Base-by-base conservation (phyloP, 805 yeast species). In the Yamadazyma nakazawae region DNA sequence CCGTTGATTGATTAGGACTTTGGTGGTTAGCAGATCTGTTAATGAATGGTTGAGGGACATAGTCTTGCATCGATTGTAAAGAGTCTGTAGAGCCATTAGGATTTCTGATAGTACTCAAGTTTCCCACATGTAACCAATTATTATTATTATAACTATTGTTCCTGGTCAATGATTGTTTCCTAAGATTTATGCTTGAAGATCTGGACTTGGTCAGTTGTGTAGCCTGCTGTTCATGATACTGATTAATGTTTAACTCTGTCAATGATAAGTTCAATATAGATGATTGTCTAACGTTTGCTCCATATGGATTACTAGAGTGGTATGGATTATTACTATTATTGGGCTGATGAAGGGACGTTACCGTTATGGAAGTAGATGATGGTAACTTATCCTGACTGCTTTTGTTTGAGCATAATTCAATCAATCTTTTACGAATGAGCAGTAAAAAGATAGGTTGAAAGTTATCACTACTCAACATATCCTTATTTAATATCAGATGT, bases 81-180 rank as follows among this genome's bases (percentile, higher is more conserved):
- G 74, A 68, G 51, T 72, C 76, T 1, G 75, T 61, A 43, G 72
- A 66, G n/a, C 17, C 39, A 26, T 43, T 47, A 4, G 52, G 47
- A 25, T 51, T 39, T 46, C 70, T 63, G 12, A 64, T 60, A 44
- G 59, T 64, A 50, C 59, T 62, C 47, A 71, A 59, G 52, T 71
- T 72, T 4, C 77, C 77, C 34, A 72, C 69, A 56, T 72, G 77
- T 38, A 71, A 60, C 77, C 76, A 71, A 49, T 61, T 68, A 26
- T 62, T 63, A 32, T 45, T 52, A 37, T 57, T 57, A 42, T 58
- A 60, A 10, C 74, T 67, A 52, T 70, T 70, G 51, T 70, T 72
- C 52, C 76, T 58, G 1, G 76, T 70, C 40, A 72, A 64, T 11
- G 74, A 68, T 51, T 72, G 76, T 51, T 70, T 72, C 40, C 76